phyloP scores from a whole-genome alignment of 768 basidiomycete genomes.

The Leucosporidium yakuticum region DNA sequence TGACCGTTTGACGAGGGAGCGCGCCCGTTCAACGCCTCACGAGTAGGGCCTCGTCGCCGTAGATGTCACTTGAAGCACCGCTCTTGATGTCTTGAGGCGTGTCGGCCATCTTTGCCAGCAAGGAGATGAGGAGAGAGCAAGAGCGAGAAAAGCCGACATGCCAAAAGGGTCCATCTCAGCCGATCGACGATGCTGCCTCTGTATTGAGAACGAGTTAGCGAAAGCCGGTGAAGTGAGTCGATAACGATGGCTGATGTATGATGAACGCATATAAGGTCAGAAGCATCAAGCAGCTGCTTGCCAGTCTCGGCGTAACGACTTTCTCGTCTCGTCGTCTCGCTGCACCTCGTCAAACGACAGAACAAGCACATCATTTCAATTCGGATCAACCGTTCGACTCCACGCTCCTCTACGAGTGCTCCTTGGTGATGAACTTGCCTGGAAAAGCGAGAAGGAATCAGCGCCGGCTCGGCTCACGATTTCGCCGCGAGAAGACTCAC shows the following conservation, averaged over 20 bases:
- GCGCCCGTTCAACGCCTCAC: slow-evolving; percentile 7
- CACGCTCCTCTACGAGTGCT: slow-evolving; percentile 6
- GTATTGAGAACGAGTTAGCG: background rate
- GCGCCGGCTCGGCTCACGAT: too few species aligned
- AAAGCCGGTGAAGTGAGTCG: too few species aligned
- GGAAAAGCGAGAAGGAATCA: too few species aligned
- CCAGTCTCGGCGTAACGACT: too few species aligned
- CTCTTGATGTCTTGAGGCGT: slow-evolving; percentile 8
- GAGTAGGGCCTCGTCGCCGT: slow-evolving; percentile 33
- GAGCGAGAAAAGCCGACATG: background rate
- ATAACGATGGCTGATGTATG: too few species aligned
- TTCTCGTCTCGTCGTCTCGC: background rate
- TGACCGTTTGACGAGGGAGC: background rate
- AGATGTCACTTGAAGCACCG: slow-evolving; percentile 9
- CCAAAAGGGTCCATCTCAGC: background rate
- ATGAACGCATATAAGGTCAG: too few species aligned
- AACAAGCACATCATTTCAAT: background rate
- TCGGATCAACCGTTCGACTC: background rate
- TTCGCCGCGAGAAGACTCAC: slow-evolving; percentile 7
- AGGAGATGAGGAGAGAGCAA: background rate
- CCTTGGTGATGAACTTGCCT: slow-evolving; percentile 31
- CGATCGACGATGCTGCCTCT: background rate
- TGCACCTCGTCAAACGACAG: background rate
- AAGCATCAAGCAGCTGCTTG: too few species aligned
- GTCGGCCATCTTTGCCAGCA: slow-evolving; percentile 13